Evolutionary conservation across 2,329 filamentous ascomycete species (phyloP), one percentile per base, ranked within the genome.

Genomic region (Metarhizium guizhouense): DNA sequence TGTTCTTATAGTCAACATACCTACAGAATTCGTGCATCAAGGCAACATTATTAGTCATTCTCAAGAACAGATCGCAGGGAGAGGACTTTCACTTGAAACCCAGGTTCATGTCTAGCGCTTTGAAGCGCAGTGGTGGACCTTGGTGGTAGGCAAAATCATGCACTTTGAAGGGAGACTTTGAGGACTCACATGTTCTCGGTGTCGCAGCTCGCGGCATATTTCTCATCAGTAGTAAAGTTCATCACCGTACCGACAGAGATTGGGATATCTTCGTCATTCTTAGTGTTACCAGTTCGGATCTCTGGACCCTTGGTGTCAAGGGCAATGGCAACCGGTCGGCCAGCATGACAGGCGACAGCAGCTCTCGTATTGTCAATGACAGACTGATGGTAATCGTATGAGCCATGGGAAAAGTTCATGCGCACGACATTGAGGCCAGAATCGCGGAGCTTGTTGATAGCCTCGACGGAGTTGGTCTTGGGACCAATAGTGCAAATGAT

Each of bases 1-100:
- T 97, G 82, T 99, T 99, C 86, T 95, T 95, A 83, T 99, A 97
- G 80, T 97, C 93, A 68, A 97, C 88, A 70, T 91, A 96, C 86
- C 89, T 93, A 60, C 38, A 7, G 16, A 25, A 51, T 18, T 20
- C 36, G 4, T 11, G 32, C 36, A 53, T 20, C 11, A 32, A 7
- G 45, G 20, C 32, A 47, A 40, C 3, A 11, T 47, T 51, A 14
- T 29, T 30, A 29, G 45, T 30, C 25, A 29, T 29, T 20, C 14
- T 48, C 45, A 48, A 18, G 20, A 13, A 16, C 3, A 5, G 6
- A 14, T 48, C 20, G 7, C 30, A 29, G 25, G 18, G 11, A 14
- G 4, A 30, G 45, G 25, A 3, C 13, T 48, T 48, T 11, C 6
- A 45, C 18, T 16, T 18, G 16, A 45, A 20, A 25, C 18, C 6